phyloP scores from a whole-genome alignment of 441 rosid genomes.

The Geranium incanum region DNA sequence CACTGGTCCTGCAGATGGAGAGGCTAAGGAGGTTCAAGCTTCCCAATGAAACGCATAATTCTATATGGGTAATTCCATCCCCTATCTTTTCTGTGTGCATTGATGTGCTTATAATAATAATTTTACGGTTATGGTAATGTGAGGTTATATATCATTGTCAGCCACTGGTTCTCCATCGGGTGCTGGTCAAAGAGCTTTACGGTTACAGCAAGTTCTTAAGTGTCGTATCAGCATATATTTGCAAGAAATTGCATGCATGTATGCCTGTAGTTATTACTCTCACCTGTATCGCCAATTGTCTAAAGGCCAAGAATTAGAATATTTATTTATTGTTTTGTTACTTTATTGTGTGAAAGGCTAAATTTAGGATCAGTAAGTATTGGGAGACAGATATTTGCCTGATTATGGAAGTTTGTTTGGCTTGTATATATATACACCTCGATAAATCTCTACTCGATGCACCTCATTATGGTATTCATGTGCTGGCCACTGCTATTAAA shows the following conservation, averaged over 20 bases:
- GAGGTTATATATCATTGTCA: constrained; percentile 24
- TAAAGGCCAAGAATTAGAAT: not conserved
- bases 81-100: constrained; percentile 24
- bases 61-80: constrained; percentile 45
- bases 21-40: constrained; percentile 34
- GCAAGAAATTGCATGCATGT: not conserved
- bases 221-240: not conserved
- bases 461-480: not conserved
- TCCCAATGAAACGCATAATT: constrained; percentile 27
- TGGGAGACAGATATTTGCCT: not conserved
- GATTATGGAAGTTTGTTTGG: not conserved
- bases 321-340: not conserved
- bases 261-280: not conserved
- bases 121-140: constrained; percentile 13
- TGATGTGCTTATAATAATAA: constrained; percentile 7
- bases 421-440: not conserved
- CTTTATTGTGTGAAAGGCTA: not conserved
- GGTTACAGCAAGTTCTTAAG: not conserved
- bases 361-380: not conserved
- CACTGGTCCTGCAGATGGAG: constrained; percentile 36
- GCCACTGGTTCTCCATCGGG: constrained; percentile 22
- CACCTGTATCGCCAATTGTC: not conserved
- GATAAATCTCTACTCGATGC: not conserved
- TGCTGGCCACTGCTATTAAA: not conserved
- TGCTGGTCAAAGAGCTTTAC: not conserved